These are phyloP conservation scores for Suillus clintonianus DNA, from an alignment of 768 basidiomycete species.

Conservation along the genomic window DNA sequence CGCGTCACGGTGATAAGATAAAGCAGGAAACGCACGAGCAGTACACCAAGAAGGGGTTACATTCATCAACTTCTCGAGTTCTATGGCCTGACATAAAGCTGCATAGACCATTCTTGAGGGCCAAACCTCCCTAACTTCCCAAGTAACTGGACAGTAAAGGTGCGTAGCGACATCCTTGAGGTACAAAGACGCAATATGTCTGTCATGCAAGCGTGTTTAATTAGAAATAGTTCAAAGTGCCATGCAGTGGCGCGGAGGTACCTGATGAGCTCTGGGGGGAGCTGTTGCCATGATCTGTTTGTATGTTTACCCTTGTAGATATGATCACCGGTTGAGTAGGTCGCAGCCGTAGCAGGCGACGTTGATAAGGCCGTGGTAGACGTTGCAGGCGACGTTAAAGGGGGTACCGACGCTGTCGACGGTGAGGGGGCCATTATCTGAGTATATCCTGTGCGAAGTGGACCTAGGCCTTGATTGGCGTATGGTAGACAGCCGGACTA, in stretches of 20 bases:
- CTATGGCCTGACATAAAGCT: slow-evolving; percentile 60
- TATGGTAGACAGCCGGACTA: slow-evolving; percentile 36
- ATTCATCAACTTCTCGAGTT: slow-evolving; percentile 63
- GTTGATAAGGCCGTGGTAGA: slow-evolving; percentile 9
- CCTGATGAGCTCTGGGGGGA: slow-evolving; percentile 64
- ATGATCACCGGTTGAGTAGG: slow-evolving; percentile 22
- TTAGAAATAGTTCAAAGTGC: slow-evolving; percentile 3
- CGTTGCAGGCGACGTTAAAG: slow-evolving; percentile 13
- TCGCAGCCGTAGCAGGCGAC: slow-evolving; percentile 27
- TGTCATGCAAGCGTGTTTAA: slow-evolving; percentile 13
- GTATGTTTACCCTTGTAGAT: slow-evolving; percentile 61
- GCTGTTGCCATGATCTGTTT: slow-evolving; percentile 60
- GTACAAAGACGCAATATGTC: slow-evolving; percentile 47
- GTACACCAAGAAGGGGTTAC: slow-evolving; percentile 61
- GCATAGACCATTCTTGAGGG: slow-evolving; percentile 62
- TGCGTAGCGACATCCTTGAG: slow-evolving; percentile 48
- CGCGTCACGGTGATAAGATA: neutral
- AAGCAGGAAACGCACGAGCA: slow-evolving; percentile 50
- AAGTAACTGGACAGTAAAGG: slow-evolving; percentile 49
- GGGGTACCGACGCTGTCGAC: slow-evolving; percentile 16
- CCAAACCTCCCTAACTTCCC: slow-evolving; percentile 57
- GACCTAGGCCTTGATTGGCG: slow-evolving; percentile 38
- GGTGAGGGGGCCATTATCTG: slow-evolving; percentile 29
- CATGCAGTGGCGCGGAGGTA: slow-evolving; percentile 38
- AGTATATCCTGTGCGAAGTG: slow-evolving; percentile 35